Percentiles rank a stretch among this genome's conserved stretches.
phyloP scores from a whole-genome alignment of 495 filamentous ascomycete species.

The Annulohypoxylon maeteangense region DNA sequence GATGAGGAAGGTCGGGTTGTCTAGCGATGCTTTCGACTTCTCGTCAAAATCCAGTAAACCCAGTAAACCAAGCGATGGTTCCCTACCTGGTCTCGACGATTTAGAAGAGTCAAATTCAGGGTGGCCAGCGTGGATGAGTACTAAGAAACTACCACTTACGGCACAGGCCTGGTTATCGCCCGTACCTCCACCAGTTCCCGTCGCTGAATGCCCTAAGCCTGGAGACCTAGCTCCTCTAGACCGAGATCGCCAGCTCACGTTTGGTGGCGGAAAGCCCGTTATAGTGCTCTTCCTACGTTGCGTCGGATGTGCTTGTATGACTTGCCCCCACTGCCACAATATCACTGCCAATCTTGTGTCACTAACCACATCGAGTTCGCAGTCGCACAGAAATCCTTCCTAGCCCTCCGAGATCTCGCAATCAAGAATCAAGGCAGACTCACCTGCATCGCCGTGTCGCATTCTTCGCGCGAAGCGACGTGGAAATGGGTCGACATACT shows the following conservation, averaged over 20 bases:
- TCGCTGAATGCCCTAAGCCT: conserved; percentile 54
- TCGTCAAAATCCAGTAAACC: conserved; percentile 39
- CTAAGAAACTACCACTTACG: conserved; percentile 56
- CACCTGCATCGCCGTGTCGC: conserved; percentile 65
- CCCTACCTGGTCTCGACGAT: conserved; percentile 35
- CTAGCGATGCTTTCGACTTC: conserved; percentile 53
- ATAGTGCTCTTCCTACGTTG: conserved; percentile 65
- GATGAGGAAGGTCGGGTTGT: conserved; percentile 57
- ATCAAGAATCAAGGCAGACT: conserved; percentile 53
- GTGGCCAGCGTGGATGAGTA: conserved; percentile 53
- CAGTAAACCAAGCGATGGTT: conserved; percentile 41
- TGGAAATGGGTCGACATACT: conserved; percentile 60
- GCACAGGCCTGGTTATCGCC: conserved; percentile 61
- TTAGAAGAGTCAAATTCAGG: conserved; percentile 45
- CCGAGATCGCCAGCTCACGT: conserved; percentile 54
- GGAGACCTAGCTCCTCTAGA: conserved; percentile 61
- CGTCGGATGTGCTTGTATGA: conserved; percentile 65
- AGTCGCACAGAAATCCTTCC: conserved; percentile 68
- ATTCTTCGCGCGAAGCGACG: conserved; percentile 60
- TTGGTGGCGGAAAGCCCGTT: conserved; percentile 51
- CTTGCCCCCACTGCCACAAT: conserved; percentile 5
- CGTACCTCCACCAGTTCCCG: conserved; percentile 55
- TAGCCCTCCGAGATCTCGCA: conserved; percentile 59
- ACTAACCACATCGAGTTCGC: conserved; percentile 27
- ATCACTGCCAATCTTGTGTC: conserved; percentile 1